These are phyloP conservation scores for Cercospora canescens DNA, from an alignment of 2,329 filamentous ascomycete genomes.

Conservation along the genomic window DNA sequence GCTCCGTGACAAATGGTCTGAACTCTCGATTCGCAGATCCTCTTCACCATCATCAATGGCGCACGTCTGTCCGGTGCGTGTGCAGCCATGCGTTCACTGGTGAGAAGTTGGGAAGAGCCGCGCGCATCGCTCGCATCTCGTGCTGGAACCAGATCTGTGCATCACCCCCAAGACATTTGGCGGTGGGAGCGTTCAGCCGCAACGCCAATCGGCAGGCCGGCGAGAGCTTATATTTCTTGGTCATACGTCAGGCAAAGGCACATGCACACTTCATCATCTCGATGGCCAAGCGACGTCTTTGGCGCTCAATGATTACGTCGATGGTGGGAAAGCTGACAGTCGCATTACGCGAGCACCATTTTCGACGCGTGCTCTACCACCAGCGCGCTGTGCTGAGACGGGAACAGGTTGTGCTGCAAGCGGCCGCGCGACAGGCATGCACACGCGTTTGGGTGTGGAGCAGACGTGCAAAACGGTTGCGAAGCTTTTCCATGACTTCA, in stretches of 20 bases:
- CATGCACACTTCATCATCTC: conserved; percentile 12
- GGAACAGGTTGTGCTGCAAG: not conserved
- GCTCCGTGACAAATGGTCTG: not conserved
- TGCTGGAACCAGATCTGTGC: not conserved
- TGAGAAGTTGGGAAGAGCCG: not conserved
- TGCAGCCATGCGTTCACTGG: too few species aligned
- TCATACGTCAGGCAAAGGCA: conserved; percentile 10
- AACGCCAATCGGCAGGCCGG: not conserved
- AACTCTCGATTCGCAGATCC: not conserved
- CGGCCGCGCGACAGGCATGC: not conserved
- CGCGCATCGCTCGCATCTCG: not conserved
- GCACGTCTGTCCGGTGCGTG: too few species aligned
- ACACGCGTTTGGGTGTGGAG: not conserved
- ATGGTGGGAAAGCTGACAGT: not conserved
- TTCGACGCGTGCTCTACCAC: not conserved
- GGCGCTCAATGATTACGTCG: not conserved
- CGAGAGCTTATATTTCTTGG: conserved; percentile 16
- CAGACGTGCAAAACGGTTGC: not conserved
- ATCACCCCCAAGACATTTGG: conserved; percentile 1
- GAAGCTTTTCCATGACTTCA: too few species aligned
- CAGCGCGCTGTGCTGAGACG: not conserved
- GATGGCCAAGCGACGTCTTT: conserved; percentile 7
- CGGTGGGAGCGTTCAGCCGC: not conserved
- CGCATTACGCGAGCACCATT: not conserved
- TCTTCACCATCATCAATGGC: not conserved